Evolutionary conservation across 139 green algal genomes (phyloP).

Genomic region (Tetraselmis striata): DNA sequence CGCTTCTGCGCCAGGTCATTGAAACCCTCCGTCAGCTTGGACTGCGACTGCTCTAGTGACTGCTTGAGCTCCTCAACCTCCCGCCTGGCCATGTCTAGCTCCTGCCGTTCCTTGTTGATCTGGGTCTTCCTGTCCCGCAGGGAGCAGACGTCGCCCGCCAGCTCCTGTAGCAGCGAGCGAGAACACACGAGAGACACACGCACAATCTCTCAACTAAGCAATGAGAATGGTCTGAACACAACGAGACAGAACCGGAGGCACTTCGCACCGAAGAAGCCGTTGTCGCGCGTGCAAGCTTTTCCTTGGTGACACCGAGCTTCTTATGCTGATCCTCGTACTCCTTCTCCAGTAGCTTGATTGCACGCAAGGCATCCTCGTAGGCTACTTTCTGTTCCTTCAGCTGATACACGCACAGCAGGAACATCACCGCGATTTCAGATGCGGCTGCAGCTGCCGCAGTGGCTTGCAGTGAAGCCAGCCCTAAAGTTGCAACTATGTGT

Average conservation of each 20-base stretch:
- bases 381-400: background rate
- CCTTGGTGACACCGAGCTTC: background rate
- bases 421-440: too few relatives aligned
- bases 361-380: background rate
- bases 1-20: background rate
- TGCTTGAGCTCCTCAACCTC: background rate
- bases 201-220: too few relatives aligned
- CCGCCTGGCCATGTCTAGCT: background rate
- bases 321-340: background rate
- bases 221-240: too few relatives aligned
- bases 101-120: background rate
- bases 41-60: background rate
- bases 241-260: too few relatives aligned
- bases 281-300: background rate
- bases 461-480: too few relatives aligned
- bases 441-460: too few relatives aligned
- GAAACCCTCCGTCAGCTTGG: background rate
- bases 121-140: background rate
- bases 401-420: too few relatives aligned
- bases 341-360: background rate
- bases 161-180: background rate
- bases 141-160: background rate
- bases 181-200: background rate
- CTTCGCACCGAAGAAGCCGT: background rate
- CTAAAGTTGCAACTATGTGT: too few relatives aligned